phyloP scores from a whole-genome alignment of 1,139 yeast genomes.

The Pichia sp. region DNA sequence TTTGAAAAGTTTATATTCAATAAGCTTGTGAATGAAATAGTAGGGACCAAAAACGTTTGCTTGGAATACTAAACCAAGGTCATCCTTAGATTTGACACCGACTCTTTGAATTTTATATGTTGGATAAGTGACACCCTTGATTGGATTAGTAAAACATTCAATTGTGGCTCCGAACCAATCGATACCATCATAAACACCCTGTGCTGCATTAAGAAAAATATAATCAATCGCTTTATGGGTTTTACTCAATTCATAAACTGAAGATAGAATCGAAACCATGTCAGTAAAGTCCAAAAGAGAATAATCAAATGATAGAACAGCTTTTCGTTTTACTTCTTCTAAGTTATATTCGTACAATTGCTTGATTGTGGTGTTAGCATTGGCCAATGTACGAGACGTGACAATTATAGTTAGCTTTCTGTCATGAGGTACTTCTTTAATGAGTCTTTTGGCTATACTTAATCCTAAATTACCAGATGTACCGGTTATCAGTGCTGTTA shows the following conservation, averaged over 20 bases:
- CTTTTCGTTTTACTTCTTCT: slow-evolving; percentile 32
- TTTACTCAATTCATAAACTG: slow-evolving; percentile 60
- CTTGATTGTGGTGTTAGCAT: slow-evolving; percentile 69
- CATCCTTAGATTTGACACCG: slow-evolving; percentile 67
- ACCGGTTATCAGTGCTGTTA: slow-evolving; percentile 54
- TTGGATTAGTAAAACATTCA: slow-evolving; percentile 57
- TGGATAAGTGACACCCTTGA: slow-evolving; percentile 78
- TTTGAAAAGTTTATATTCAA: slow-evolving; percentile 35
- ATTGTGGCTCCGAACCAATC: slow-evolving; percentile 74
- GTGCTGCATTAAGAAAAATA: slow-evolving; percentile 82
- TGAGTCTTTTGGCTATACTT: slow-evolving; percentile 71
- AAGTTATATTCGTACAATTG: slow-evolving; percentile 47
- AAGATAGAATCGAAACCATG: slow-evolving; percentile 77
- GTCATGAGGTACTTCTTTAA: slow-evolving; percentile 48
- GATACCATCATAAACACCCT: slow-evolving; percentile 77
- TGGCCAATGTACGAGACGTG: slow-evolving; percentile 81
- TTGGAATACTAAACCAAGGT: slow-evolving; percentile 82
- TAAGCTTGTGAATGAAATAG: slow-evolving; percentile 54
- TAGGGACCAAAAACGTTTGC: slow-evolving; percentile 95
- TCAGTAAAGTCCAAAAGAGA: slow-evolving; percentile 80
- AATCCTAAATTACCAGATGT: slow-evolving; percentile 77
- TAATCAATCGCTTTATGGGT: slow-evolving; percentile 65
- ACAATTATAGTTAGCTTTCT: slow-evolving; percentile 68
- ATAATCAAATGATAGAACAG: slow-evolving; percentile 75
- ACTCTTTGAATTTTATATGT: slow-evolving; percentile 72